These are phyloP conservation scores for Sphenostylis stenocarpa DNA, from an alignment of 306 rosid genomes.

Conservation along the genomic window DNA sequence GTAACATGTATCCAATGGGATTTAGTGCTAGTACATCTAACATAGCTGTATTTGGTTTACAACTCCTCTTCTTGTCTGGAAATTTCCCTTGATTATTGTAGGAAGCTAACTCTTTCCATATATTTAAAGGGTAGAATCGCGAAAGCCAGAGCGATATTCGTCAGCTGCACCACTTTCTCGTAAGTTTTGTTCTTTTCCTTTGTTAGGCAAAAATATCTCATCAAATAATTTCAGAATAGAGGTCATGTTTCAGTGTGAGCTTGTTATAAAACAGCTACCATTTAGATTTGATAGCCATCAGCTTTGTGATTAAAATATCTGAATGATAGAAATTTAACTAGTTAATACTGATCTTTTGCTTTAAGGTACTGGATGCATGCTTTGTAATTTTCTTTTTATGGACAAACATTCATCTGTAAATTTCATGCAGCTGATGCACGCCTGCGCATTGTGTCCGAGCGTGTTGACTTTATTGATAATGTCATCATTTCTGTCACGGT, in stretches of 20 bases:
- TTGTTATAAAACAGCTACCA: background rate
- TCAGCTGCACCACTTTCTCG: slow-evolving; percentile 99
- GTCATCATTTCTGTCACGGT: slow-evolving; percentile 90
- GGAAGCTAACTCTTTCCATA: slow-evolving; percentile 47
- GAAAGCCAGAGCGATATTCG: slow-evolving; percentile 96
- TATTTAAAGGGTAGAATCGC: slow-evolving; percentile 90
- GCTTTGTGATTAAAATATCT: background rate
- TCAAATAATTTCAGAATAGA: slow-evolving; percentile 6
- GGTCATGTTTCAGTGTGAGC: background rate
- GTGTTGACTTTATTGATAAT: slow-evolving; percentile 84
- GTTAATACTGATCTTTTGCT: background rate
- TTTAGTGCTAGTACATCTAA: slow-evolving; percentile 14
- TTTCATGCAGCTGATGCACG: slow-evolving; percentile 85
- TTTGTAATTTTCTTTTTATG: slow-evolving; percentile 29
- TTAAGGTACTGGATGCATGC: slow-evolving; percentile 12
- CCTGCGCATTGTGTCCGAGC: slow-evolving; percentile 90
- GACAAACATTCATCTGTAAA: slow-evolving; percentile 19
- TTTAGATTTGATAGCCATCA: slow-evolving; percentile 6
- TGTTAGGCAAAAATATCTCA: background rate
- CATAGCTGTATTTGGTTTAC: background rate
- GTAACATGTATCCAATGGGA: background rate
- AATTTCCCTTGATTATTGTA: slow-evolving; percentile 10
- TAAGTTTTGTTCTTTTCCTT: slow-evolving; percentile 51
- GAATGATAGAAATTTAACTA: slow-evolving; percentile 4
- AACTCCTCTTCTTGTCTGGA: background rate